Percentiles rank a stretch among this genome's conserved stretches.
These are phyloP conservation scores for Talaromyces sp. DNA, from an alignment of 2,329 filamentous ascomycete species.

Conservation along the genomic window DNA sequence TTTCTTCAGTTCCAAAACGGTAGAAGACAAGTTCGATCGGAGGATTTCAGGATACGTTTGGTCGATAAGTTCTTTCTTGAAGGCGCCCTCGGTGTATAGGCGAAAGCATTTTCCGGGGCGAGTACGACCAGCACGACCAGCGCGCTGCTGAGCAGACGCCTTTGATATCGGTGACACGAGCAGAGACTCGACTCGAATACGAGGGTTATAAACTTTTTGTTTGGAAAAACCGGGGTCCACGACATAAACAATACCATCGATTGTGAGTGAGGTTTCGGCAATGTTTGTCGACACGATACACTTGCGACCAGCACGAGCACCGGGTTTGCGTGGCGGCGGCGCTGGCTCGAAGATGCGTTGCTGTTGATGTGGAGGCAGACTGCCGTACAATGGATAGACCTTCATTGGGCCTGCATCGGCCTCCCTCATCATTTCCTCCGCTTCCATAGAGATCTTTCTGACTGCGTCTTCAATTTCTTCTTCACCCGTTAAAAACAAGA, in stretches of 20 bases:
- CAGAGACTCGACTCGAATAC: constrained; percentile 91
- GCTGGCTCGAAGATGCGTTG: constrained; percentile 92
- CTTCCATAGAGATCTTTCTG: constrained; percentile 83
- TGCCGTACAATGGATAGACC: constrained; percentile 91
- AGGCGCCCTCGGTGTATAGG: constrained; percentile 88
- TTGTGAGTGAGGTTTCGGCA: constrained; percentile 93
- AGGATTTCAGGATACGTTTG: constrained; percentile 96
- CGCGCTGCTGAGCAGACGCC: constrained; percentile 91
- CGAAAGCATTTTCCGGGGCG: constrained; percentile 97
- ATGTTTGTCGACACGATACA: constrained; percentile 95
- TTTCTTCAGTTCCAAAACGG: constrained; percentile 94
- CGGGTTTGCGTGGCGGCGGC: constrained; percentile 64
- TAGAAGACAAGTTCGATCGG: constrained; percentile 88
- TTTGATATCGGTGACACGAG: constrained; percentile 98
- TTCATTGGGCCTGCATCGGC: constrained; percentile 83
- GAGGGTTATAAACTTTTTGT: constrained; percentile 98
- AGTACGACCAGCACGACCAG: constrained; percentile 98
- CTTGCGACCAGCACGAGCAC: constrained; percentile 85
- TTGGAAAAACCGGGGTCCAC: constrained; percentile 99
- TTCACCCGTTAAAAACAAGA: constrained; percentile 94
- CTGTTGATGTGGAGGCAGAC: constrained; percentile 85
- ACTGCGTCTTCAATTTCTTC: constrained; percentile 98
- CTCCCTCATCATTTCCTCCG: constrained; percentile 85
- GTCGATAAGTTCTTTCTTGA: constrained; percentile 96
- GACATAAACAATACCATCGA: constrained; percentile 97